These are phyloP conservation scores for Cylindrodendrum hubeiense DNA, from an alignment of 2,329 filamentous ascomycete species.

Conservation along the genomic window DNA sequence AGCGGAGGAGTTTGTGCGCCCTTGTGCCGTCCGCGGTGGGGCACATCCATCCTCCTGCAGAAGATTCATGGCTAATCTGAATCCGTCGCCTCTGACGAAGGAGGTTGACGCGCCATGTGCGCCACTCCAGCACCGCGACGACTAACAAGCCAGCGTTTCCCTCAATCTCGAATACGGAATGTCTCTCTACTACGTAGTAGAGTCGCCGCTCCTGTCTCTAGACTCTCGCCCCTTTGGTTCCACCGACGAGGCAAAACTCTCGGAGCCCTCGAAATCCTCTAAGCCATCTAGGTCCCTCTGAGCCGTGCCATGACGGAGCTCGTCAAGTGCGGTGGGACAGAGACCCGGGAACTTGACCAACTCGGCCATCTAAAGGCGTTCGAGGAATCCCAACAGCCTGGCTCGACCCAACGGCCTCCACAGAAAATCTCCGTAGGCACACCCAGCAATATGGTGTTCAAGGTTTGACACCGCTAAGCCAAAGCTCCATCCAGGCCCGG, in stretches of 20 bases:
- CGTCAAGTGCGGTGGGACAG: background rate
- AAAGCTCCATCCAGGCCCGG: background rate
- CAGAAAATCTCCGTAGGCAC: background rate
- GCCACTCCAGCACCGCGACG: constrained; percentile 27
- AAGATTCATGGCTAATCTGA: constrained; percentile 33
- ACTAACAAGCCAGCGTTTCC: constrained; percentile 6
- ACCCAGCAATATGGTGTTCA: background rate
- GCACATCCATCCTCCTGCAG: constrained; percentile 13
- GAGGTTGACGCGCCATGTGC: constrained; percentile 12
- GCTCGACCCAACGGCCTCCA: background rate
- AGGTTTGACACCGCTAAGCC: constrained; percentile 18
- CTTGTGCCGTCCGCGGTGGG: constrained; percentile 28
- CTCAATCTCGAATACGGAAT: constrained; percentile 7
- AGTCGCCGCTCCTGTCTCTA: background rate
- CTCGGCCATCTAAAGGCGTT: background rate
- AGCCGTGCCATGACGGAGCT: background rate
- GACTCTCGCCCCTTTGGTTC: background rate
- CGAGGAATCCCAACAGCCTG: background rate
- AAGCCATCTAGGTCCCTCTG: background rate
- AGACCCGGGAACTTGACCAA: background rate
- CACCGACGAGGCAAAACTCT: too few species aligned
- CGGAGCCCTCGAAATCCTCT: too few species aligned
- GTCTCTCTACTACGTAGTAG: background rate
- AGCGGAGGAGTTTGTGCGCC: constrained; percentile 19
- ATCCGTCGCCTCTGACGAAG: constrained; percentile 33